These are phyloP conservation scores for Epithele typhae DNA, from an alignment of 768 basidiomycete genomes.

Conservation along the genomic window DNA sequence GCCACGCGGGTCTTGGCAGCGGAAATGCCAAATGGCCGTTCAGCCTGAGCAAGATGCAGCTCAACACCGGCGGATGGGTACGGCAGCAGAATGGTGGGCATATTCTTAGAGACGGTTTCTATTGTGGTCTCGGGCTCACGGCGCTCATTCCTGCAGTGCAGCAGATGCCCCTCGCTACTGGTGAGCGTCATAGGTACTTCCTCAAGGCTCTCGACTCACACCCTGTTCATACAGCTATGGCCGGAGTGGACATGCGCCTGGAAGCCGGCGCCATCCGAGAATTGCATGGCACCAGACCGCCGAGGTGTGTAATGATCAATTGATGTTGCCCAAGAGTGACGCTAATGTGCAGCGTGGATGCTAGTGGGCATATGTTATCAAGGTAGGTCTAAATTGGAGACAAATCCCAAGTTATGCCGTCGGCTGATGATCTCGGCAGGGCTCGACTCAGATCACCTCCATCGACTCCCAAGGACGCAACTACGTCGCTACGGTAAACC, in stretches of 20 bases:
- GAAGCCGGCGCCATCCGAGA: conserved; percentile 32
- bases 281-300: conserved; percentile 32
- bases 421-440: conserved; percentile 10
- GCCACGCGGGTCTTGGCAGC: conserved; percentile 14
- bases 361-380: conserved; percentile 32
- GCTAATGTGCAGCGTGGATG: neutral
- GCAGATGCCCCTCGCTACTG: conserved; percentile 36
- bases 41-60: conserved; percentile 52
- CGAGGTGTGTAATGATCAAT: conserved; percentile 12
- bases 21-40: conserved; percentile 63
- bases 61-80: conserved; percentile 62
- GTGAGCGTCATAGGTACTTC: conserved; percentile 9
- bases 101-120: conserved; percentile 6
- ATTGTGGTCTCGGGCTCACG: neutral
- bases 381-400: conserved; percentile 14
- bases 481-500: conserved; percentile 43
- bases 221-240: conserved; percentile 20
- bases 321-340: neutral
- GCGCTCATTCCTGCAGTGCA: conserved; percentile 24
- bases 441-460: conserved; percentile 36
- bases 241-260: conserved; percentile 32
- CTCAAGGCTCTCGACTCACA: neutral
- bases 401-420: neutral
- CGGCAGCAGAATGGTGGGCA: conserved; percentile 52
- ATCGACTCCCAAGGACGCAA: conserved; percentile 45